Evolutionary conservation across 495 filamentous ascomycete species (phyloP).

Genomic region (Aspergillus funiculosus): DNA sequence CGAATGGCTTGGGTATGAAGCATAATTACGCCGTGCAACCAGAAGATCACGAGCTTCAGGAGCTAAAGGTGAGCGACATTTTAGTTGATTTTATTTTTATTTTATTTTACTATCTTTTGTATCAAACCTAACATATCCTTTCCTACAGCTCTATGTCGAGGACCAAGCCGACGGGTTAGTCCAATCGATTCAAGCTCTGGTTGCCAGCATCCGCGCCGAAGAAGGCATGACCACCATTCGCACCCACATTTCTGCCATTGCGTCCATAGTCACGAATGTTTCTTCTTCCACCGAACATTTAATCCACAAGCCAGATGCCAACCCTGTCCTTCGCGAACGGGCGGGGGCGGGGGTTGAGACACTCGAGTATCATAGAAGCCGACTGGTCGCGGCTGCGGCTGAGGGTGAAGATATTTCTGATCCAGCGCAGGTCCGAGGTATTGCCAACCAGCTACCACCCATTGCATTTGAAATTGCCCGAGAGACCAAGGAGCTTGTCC

Average conservation of each 20-base stretch:
- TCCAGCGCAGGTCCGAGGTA: constrained; percentile 52
- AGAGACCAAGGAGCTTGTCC: constrained; percentile 71
- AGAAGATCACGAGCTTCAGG: constrained; percentile 57
- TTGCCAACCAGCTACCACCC: constrained; percentile 67
- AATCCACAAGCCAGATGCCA: constrained; percentile 40
- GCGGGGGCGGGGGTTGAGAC: constrained; percentile 57
- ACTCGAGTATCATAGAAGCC: constrained; percentile 57
- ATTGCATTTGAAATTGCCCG: constrained; percentile 84
- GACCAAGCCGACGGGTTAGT: constrained; percentile 77
- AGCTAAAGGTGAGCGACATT: constrained; percentile 55
- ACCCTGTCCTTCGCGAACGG: constrained; percentile 46
- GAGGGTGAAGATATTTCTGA: constrained; percentile 53
- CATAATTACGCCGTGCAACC: constrained; percentile 36
- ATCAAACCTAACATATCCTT: constrained; percentile 1
- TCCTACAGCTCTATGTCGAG: constrained; percentile 65
- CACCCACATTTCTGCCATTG: constrained; percentile 65
- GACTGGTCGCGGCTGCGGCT: constrained; percentile 61
- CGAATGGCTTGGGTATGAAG: constrained; percentile 28
- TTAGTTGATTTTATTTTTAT: background rate
- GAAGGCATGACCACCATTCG: constrained; percentile 60
- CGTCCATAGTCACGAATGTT: constrained; percentile 62
- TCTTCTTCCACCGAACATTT: constrained; percentile 58
- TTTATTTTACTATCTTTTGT: background rate
- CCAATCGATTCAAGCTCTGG: constrained; percentile 74
- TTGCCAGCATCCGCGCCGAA: constrained; percentile 69